Evolutionary conservation across 129 eudicot genomes (phyloP), one percentile per base, ranked within the genome.

Genomic region (Flaveria bidentis): DNA sequence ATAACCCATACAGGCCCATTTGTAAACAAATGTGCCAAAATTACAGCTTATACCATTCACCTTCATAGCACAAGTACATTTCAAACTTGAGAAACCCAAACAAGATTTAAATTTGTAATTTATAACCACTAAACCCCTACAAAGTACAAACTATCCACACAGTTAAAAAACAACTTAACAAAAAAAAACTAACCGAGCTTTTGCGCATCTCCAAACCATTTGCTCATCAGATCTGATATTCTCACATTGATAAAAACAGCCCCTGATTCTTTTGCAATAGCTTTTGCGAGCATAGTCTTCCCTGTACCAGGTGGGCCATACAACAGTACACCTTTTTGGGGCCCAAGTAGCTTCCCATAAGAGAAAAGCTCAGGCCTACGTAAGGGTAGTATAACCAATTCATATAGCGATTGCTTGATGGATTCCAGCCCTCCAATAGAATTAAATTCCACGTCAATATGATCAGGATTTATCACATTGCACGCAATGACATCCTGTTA

Each of bases 261-360:
- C 39, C 96, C 98, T 0, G 96, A 92, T 69, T 92, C 98, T 81
- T 88, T 92, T 2, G 98, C 98, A 76, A 92, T 90, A 80, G 98
- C 98, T 87, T 92, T 90, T 44, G 98, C 98, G 71, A 92, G 96
- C 98, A 92, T 90, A 28, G 98, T 92, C 80, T 92, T 92, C 76
- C 98, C 98, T 9, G 98, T 92, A 52, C 98, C 98, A 53, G 98
- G 98, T 69, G 96, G 98, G 11, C 98, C 98, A 70, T 88, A 90
- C 16, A 93, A 78, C 84, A 93, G 80, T 70, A 93, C 98, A 39
- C 98, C 95, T 85, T 88, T 93, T 45, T 90, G 96, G 4, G 98
- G 94, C 49, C 89, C 89, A 80, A 90, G 96, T 41, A 92, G 92
- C 77, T 86, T 92, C 76, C 98, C 98, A 15, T 85, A 85, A 71